phyloP scores from a whole-genome alignment of 306 rosid genomes.

The Prunus mira region DNA sequence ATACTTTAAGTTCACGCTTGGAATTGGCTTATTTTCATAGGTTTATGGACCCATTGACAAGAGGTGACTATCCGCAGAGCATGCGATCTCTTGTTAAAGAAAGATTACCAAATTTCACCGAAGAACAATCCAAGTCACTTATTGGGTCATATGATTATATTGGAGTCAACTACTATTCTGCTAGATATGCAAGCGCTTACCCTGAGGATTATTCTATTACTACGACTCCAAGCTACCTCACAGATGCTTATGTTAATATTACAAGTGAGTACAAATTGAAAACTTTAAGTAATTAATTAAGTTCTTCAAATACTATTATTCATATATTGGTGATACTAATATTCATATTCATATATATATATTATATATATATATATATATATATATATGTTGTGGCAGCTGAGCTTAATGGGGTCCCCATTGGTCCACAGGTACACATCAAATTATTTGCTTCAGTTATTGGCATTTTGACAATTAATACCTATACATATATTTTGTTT shows the following conservation, averaged over 20 bases:
- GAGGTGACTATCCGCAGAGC: conserved; percentile 52
- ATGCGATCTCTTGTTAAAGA: conserved; percentile 37
- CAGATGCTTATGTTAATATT: too few relatives aligned
- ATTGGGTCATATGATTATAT: conserved; percentile 46
- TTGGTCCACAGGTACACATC: conserved; percentile 37
- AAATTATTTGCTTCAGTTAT: too few relatives aligned
- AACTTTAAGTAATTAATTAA: too few relatives aligned
- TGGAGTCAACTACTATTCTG: conserved; percentile 59
- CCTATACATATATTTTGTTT: too few relatives aligned
- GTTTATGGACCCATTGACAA: conserved; percentile 54
- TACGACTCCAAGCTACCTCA: too few relatives aligned
- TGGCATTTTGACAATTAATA: too few relatives aligned
- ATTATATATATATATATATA: too few relatives aligned
- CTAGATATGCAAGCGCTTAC: conserved; percentile 33
- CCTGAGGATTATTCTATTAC: too few relatives aligned
- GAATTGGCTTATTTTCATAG: conserved; percentile 19
- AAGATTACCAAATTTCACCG: conserved; percentile 49
- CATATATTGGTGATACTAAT: too few relatives aligned
- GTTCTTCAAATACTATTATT: too few relatives aligned
- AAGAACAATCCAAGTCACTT: conserved; percentile 18
- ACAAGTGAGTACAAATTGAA: too few relatives aligned
- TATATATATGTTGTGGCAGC: conserved; percentile 3
- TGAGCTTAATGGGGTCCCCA: conserved; percentile 37
- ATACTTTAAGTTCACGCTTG: too few relatives aligned
- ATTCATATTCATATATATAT: neutral